Conservation (phyloP, 148 eudicot genomes). For the Silene uniflora region DNA sequence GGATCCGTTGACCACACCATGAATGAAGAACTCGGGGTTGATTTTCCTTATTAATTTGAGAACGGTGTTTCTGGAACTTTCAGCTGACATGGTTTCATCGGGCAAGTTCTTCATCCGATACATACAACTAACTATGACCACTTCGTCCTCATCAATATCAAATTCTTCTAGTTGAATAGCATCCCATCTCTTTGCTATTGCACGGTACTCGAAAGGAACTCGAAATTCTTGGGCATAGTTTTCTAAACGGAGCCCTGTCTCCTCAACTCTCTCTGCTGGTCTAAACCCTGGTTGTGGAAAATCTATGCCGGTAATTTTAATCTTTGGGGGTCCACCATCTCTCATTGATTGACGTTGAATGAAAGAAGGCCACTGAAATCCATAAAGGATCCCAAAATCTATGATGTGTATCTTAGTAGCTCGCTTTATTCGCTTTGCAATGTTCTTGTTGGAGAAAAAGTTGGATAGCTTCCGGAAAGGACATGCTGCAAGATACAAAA, state of each 20-base stretch:
- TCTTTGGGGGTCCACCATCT: constrained; percentile 50
- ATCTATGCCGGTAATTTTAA: constrained; percentile 65
- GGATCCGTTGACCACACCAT: constrained; percentile 59
- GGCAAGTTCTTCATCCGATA: constrained; percentile 51
- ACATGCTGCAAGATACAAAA: constrained; percentile 49
- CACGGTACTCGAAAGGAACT: constrained; percentile 58
- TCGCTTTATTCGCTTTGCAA: constrained; percentile 28
- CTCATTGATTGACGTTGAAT: constrained; percentile 47
- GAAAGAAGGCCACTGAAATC: constrained; percentile 72
- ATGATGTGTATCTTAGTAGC: constrained; percentile 46
- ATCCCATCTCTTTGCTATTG: constrained; percentile 66
- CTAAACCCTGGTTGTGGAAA: constrained; percentile 65
- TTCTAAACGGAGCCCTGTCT: constrained; percentile 55
- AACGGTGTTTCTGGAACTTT: constrained; percentile 44
- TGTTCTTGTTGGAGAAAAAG: constrained; percentile 44
- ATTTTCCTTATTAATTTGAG: constrained; percentile 46
- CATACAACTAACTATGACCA: constrained; percentile 53
- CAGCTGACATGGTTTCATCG: constrained; percentile 50
- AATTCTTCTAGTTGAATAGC: constrained; percentile 47
- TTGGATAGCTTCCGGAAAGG: constrained; percentile 58
- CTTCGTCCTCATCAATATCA: constrained; percentile 51
- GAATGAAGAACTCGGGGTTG: constrained; percentile 51
- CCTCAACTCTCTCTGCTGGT: constrained; percentile 56
- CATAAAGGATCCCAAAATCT: constrained; percentile 61
- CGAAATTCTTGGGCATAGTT: constrained; percentile 49